A percentile compares a stretch with the other conserved stretches of the same genome.
Evolutionary conservation across 768 basidiomycete genomes (phyloP).

Genomic region (Kwoniella sp.): DNA sequence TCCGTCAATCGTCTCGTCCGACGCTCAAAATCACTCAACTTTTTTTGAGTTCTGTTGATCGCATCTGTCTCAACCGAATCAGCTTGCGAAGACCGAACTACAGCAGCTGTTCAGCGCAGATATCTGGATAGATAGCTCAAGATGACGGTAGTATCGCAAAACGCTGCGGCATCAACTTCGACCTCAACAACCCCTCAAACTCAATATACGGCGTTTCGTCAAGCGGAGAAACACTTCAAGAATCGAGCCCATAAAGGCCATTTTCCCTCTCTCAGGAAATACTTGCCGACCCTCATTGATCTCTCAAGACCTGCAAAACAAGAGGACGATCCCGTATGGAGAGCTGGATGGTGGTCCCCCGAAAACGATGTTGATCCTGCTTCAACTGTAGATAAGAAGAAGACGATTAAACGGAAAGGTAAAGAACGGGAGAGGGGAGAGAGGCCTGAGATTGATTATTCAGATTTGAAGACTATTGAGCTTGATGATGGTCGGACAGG

Average conservation of each 20-base stretch:
- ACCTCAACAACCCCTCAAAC: neutral
- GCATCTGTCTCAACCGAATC: no score
- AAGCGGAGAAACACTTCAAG: slow-evolving; percentile 50
- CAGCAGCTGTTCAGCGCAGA: no score
- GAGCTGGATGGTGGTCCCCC: slow-evolving; percentile 48
- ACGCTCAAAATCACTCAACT: no score
- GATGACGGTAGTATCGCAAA: neutral
- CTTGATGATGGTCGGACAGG: slow-evolving; percentile 30
- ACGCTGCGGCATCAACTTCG: neutral
- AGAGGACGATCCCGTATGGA: slow-evolving; percentile 45
- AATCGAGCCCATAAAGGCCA: slow-evolving; percentile 25
- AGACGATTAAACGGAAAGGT: slow-evolving; percentile 20
- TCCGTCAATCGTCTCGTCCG: no score
- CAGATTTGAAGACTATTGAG: slow-evolving; percentile 21
- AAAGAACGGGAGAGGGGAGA: slow-evolving; percentile 33
- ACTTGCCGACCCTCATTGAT: slow-evolving; percentile 38
- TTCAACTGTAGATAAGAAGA: slow-evolving; percentile 6
- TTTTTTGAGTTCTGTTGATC: no score
- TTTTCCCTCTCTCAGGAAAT: slow-evolving; percentile 24
- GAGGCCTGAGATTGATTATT: slow-evolving; percentile 15
- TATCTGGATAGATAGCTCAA: no score
- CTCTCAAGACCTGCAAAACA: slow-evolving; percentile 35
- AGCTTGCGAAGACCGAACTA: no score
- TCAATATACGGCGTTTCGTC: slow-evolving; percentile 39
- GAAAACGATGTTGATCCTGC: slow-evolving; percentile 5